These are phyloP conservation scores for Penicillium diatomitis DNA, from an alignment of 495 filamentous ascomycete genomes.

Conservation along the genomic window DNA sequence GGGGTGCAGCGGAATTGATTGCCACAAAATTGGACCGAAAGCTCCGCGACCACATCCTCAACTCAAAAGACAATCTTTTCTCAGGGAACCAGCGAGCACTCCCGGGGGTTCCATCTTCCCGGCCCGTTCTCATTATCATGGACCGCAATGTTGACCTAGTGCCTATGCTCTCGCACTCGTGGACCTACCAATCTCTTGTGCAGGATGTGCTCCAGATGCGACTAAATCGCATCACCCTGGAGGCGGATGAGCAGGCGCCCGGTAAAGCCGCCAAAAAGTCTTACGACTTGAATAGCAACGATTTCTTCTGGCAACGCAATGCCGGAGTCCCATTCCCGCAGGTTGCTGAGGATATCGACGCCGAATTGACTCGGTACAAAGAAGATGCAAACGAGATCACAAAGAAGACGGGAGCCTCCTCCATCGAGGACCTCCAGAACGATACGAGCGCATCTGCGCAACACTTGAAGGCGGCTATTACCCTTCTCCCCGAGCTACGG, in stretches of 20 bases:
- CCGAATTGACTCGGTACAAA: constrained; percentile 86
- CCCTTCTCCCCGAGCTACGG: constrained; percentile 79
- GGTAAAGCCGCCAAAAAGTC: constrained; percentile 66
- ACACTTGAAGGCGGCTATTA: constrained; percentile 93
- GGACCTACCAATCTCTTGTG: constrained; percentile 96
- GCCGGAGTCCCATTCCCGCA: constrained; percentile 90
- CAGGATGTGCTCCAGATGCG: constrained; percentile 91
- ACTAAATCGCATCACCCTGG: constrained; percentile 92
- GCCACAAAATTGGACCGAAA: constrained; percentile 90
- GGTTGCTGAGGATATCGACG: constrained; percentile 92
- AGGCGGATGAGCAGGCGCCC: constrained; percentile 68
- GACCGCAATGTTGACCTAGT: constrained; percentile 94
- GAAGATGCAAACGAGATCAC: constrained; percentile 93
- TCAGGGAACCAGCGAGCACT: constrained; percentile 43
- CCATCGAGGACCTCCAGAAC: constrained; percentile 86
- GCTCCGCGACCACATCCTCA: constrained; percentile 90
- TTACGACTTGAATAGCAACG: constrained; percentile 82
- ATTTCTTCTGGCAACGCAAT: constrained; percentile 97
- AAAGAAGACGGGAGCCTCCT: constrained; percentile 85
- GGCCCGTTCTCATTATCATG: constrained; percentile 80
- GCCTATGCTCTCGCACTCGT: constrained; percentile 98
- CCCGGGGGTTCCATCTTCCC: constrained; percentile 55
- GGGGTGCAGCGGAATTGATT: constrained; percentile 89
- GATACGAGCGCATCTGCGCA: constrained; percentile 82
- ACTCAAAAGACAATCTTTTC: constrained; percentile 95